Percentiles rank a stretch among this genome's conserved stretches.
phyloP scores from a whole-genome alignment of 1,284 basidiomycete species.

The Trichosporon ovoides region DNA sequence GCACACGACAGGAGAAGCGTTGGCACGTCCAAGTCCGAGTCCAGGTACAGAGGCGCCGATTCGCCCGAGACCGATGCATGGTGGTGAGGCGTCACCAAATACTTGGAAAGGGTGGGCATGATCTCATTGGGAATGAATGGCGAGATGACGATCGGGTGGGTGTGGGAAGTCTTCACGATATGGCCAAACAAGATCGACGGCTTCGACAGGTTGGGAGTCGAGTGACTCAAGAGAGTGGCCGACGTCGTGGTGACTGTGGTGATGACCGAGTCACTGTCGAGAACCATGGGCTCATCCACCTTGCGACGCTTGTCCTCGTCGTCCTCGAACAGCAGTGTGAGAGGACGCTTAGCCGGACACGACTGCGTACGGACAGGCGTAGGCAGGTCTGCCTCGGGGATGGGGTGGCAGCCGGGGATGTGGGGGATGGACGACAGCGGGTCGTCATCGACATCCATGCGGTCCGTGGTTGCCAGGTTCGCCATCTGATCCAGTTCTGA shows the following conservation, averaged over 20 bases:
- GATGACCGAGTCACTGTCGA: slow-evolving; percentile 20
- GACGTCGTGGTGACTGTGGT: slow-evolving; percentile 61
- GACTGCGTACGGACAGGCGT: slow-evolving; percentile 28
- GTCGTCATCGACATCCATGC: slow-evolving; percentile 35
- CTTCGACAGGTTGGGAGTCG: slow-evolving; percentile 19
- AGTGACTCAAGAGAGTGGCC: slow-evolving; percentile 62
- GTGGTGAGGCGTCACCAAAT: slow-evolving; percentile 27
- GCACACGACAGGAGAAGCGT: slow-evolving; percentile 57
- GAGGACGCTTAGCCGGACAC: slow-evolving; percentile 38
- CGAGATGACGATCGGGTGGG: slow-evolving; percentile 78
- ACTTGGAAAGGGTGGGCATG: slow-evolving; percentile 29
- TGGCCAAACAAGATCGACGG: slow-evolving; percentile 14
- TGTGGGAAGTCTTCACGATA: slow-evolving; percentile 63
- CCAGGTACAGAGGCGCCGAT: slow-evolving; percentile 23
- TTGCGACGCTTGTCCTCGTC: slow-evolving; percentile 42
- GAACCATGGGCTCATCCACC: slow-evolving; percentile 40
- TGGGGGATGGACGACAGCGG: slow-evolving; percentile 15
- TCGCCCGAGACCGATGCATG: not conserved
- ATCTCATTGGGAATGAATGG: slow-evolving; percentile 34
- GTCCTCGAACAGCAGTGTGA: slow-evolving; percentile 26
- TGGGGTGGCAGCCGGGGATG: not conserved
- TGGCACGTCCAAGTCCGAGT: slow-evolving; percentile 38
- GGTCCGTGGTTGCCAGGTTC: slow-evolving; percentile 25
- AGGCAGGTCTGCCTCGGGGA: slow-evolving; percentile 2
- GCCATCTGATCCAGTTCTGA: slow-evolving; percentile 33